Evolutionary conservation across 495 filamentous ascomycete genomes (phyloP), one percentile per base, ranked within the genome.

Genomic region (Arthonia radiata): DNA sequence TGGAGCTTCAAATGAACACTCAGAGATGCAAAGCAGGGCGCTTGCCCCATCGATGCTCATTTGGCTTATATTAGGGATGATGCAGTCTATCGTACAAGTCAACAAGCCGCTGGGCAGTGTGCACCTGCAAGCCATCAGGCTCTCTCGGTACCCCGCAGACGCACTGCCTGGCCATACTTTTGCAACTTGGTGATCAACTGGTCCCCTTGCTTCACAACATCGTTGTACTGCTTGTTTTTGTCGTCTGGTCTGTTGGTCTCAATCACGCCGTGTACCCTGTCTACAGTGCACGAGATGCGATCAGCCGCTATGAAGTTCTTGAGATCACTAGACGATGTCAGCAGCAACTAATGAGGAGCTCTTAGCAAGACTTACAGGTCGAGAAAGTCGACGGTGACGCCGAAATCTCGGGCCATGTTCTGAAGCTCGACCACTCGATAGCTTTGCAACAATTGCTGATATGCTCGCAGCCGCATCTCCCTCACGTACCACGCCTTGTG

Each of bases 221-320:
- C 86, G 26, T 81, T 67, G 47, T 94, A 97, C 50, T 97, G 86
- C 57, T 89, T 90, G 59, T 93, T 92, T 65, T 94, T 94, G 48
- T 91, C 80, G 42, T 93, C 89, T 3, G 86, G 82, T 27, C 89
- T 61, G 52, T 91, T 90, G 15, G 83, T 97, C 59, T 94, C 89
- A 41, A 97, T 93, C 42, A 94, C 75, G 19, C 81, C 83, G 37
- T 86, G 81, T 33, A 97, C 89, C 25, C 86, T 78, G 54, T 97
- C 86, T 38, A 97, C 93, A 15, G 78, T 91, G 59, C 83, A 93
- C 9, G 82, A 67, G 38, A 97, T 76, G 40, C 86, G 71, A 51
- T 81, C 77, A 34, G 67, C 79, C 5, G 86, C 83, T 41, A 97
- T 97, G 52, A 94, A 97, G 46, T 81, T 90, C 44, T 81, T 78